Base-by-base conservation (phyloP, 164 flowering plant genomes). In the Euptelea pleiosperma region DNA sequence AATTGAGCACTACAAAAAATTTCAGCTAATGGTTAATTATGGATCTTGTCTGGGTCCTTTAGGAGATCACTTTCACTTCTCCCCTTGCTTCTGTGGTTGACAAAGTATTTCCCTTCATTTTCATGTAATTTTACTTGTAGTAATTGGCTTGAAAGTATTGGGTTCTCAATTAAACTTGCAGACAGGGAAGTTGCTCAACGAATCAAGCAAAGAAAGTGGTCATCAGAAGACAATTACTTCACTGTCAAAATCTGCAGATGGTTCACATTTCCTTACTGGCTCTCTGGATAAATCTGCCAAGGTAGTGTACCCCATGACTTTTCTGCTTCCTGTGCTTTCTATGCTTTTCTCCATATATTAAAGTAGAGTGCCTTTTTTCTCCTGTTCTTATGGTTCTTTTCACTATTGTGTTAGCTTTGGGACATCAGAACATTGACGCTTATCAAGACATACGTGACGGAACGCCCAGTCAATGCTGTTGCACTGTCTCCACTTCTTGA, bases 401-500 rank as follows among this genome's bases (percentile, higher is more conserved):
- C 35, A 22, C 42, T 28, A n/a, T 34, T 51, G 1, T 67, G 28
- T 35, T 62, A 93, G 96, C 96, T 93, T 21, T 93, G 97, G 98
- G 97, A 93, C 74, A 73, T 55, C 58, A 79, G 98, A 65, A 79
- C 95, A 1, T 63, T 93, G 73, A 77, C 82, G 19, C 81, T 88
- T 28, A 70, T 93, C 66, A 93, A 93, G 85, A 90, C 94, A 1
- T 90, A 90, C 53, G 79, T 63, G 41, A 90, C 99, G 3, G 95
- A 84, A 56, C 82, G 89, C 2, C 99, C 97, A 15, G 99, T 93
- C 36, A 93, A 90, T 79, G 99, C 96, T 28, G 91, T 87, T 73
- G 67, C 92, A 4, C 79, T 93, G 78, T 88, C 97, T 55, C 99
- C 99, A 28, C 88, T 93, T 59, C 89, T 87, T 64, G 82, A 90